Evolutionary conservation across 805 yeast species (phyloP), one percentile per base, ranked within the genome.

Genomic region (Pichia thaimueangensis): DNA sequence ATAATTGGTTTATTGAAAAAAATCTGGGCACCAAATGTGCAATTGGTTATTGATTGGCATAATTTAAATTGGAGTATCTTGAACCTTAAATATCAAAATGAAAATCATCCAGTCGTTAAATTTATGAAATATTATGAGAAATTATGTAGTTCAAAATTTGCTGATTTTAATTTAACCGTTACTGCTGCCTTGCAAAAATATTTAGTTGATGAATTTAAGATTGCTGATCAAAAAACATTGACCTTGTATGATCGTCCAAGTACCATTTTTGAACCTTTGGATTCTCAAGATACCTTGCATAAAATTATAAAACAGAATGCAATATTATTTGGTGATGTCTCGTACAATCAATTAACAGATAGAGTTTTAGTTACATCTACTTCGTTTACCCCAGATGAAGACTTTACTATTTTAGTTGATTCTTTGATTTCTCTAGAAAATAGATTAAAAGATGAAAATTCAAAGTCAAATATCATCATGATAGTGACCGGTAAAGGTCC

Each of bases 401-500:
- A 93, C 58, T 78, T 93, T 42, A 66, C 66, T 20, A 62, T 85
- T 29, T 63, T 93, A 15, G 64, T 91, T 15, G 76, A 79, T 10
- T 87, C 95, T 0, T 65, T 93, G 42, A 71, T 72, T 39, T 49
- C 62, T 19, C 81, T 86, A 49, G 89, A 84, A 39, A 47, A 51
- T 10, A 54, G 59, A 12, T 48, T 58, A 20, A 28, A 40, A 10
- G 49, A 47, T 17, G 51, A 50, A 9, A 49, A 53, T 11, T 27
- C 49, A 1, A 49, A 71, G 4, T 79, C 80, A 1, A 72, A 70
- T 3, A 55, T 89, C 2, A 59, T 78, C 30, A 74, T 87, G 41
- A 63, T 93, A n/a, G 82, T 93, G n/a, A 93, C 99, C 0, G 99
- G 99, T 0, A 91, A 89, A 59, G 99, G 99, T 0, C 97, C 97